A percentile compares a stretch with the other conserved stretches of the same genome.
Evolutionary conservation across 345 rosid genomes (phyloP).

Genomic region (Anacardium occidentale): DNA sequence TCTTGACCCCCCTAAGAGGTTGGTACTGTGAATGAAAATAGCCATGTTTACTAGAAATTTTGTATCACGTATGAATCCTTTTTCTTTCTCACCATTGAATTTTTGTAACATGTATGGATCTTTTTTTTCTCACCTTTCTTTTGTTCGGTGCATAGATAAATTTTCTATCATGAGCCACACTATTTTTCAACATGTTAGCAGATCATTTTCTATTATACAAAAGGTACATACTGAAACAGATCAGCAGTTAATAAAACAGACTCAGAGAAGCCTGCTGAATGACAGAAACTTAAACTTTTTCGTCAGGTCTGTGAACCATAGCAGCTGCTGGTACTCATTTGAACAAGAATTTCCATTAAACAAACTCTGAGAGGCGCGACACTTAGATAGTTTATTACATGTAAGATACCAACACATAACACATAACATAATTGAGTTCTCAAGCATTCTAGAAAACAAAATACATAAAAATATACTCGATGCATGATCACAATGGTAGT

Average conservation of each 20-base stretch:
- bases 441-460: neutral
- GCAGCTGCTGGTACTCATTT: neutral
- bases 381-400: neutral
- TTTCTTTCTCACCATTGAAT: no score
- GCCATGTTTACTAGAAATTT: slow-evolving; percentile 6
- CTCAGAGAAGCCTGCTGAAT: neutral
- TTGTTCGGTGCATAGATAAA: neutral
- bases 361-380: neutral
- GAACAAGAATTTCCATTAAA: neutral
- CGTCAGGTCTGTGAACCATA: neutral
- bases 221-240: neutral
- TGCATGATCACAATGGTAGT: neutral
- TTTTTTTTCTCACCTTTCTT: neutral
- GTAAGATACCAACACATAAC: no score
- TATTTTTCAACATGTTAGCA: neutral
- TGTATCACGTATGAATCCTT: no score
- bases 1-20: neutral
- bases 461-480: neutral
- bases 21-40: slow-evolving; percentile 5
- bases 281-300: neutral
- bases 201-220: neutral
- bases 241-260: neutral
- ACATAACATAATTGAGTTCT: no score
- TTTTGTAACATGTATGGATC: slow-evolving; percentile 9
- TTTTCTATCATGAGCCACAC: neutral